Percentiles rank a stretch among this genome's conserved stretches.
Evolutionary conservation across 2,329 filamentous ascomycete genomes (phyloP).

Genomic region (Xylaria sp.): DNA sequence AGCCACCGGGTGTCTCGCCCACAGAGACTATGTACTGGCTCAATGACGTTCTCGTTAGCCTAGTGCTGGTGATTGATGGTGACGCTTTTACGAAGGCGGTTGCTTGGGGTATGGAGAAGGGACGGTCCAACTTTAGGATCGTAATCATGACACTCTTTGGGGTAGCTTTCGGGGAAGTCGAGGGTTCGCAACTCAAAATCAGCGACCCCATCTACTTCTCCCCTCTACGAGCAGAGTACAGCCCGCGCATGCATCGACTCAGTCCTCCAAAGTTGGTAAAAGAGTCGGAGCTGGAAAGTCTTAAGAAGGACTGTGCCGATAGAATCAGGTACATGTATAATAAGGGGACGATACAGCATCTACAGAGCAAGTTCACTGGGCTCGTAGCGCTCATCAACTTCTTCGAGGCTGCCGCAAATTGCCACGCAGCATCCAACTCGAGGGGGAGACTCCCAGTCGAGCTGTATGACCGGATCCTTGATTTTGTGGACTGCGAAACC

Average conservation of each 20-base stretch:
- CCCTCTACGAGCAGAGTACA: constrained; percentile 16
- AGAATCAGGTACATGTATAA: background rate
- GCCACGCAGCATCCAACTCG: constrained; percentile 17
- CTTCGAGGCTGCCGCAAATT: constrained; percentile 28
- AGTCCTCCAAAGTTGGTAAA: background rate
- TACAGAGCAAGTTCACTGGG: constrained; percentile 24
- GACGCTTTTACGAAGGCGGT: constrained; percentile 26
- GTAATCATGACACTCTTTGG: constrained; percentile 31
- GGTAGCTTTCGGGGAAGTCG: constrained; percentile 31
- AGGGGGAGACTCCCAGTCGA: constrained; percentile 22
- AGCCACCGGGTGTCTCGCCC: constrained; percentile 7
- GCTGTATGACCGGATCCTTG: constrained; percentile 26
- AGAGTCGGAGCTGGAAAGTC: background rate
- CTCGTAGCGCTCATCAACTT: constrained; percentile 33
- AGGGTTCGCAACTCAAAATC: constrained; percentile 18
- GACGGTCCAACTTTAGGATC: constrained; percentile 28
- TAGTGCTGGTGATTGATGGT: constrained; percentile 19
- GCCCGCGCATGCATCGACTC: background rate
- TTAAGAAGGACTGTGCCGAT: background rate
- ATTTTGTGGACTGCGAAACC: constrained; percentile 31
- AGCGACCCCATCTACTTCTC: constrained; percentile 25
- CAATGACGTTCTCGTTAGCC: constrained; percentile 16
- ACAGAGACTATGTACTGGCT: constrained; percentile 12
- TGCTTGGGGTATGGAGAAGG: constrained; percentile 26
- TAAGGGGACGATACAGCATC: background rate